Base-by-base conservation (phyloP, 1,284 basidiomycete species). In the Leccinum subrobustum region DNA sequence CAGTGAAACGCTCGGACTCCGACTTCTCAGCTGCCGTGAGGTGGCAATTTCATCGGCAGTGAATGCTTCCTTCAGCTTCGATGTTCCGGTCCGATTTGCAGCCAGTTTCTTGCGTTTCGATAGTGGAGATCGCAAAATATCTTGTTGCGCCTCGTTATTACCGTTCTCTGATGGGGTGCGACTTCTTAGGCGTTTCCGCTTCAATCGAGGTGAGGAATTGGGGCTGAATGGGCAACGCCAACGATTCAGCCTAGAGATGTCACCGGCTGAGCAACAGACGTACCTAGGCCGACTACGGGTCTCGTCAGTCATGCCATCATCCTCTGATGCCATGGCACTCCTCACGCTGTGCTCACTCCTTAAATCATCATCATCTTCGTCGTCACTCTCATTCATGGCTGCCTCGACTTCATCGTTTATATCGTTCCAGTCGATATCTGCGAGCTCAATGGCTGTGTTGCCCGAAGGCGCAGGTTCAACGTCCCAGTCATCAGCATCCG, bases 321-420 rank as follows among this genome's bases (percentile, higher is more conserved):
- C 73, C 27, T 74, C 72, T 50, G 73, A 74, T 64, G 59, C 58
- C 63, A 73, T 64, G 57, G 56, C 72, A 65, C 75, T 75, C 68
- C 66, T 70, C 65, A 72, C 71, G 60, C 78, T 70, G 53, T 51
- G 69, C 57, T 75, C 74, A 54, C 71, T 74, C 58, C 52, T 63
- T 29, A 63, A 33, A 33, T 33, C 60, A 39, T 81, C 60, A 39
- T 81, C 83, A 35, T 74, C 74, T 7, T 76, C 77, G 25, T 80
- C 81, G 63, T 90, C 88, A 64, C 85, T 89, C 76, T 92, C 90
- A 62, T 88, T 86, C 83, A 93, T 86, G 39, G 90, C 89, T 44
- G 88, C 92, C 60, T 95, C 91, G n/a, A 95, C 89, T 73, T 95
- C 93, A 64, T 91, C 84, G 65, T 92, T 90, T 61, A 92, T 87